Percentiles rank a stretch among this genome's conserved stretches.
These are phyloP conservation scores for Globisporangium cylindrosporum DNA, from an alignment of 352 stramenopile genomes.

Conservation along the genomic window DNA sequence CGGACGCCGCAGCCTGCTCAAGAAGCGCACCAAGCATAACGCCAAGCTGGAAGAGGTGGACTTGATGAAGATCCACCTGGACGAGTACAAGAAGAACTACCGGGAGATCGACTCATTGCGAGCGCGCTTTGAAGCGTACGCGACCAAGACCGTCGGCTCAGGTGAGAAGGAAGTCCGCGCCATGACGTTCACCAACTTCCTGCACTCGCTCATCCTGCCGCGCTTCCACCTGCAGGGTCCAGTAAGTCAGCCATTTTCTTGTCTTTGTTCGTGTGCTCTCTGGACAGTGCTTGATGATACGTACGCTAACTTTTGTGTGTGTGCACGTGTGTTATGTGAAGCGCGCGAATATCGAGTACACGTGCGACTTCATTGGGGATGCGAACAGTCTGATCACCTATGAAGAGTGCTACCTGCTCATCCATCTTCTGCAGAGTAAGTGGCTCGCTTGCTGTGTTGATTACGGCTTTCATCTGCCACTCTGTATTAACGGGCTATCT, in stretches of 20 bases:
- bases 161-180: slow-evolving; percentile 26
- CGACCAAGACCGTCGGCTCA: slow-evolving; percentile 36
- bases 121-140: slow-evolving; percentile 57
- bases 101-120: slow-evolving; percentile 39
- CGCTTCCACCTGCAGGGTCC: slow-evolving; percentile 62
- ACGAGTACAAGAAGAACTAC: slow-evolving; percentile 53
- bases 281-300: not conserved
- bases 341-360: slow-evolving; percentile 53
- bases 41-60: slow-evolving; percentile 61
- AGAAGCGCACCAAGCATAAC: slow-evolving; percentile 58
- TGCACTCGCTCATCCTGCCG: slow-evolving; percentile 70
- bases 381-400: slow-evolving; percentile 71
- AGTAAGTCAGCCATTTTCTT: slow-evolving; percentile 20
- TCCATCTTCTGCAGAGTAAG: slow-evolving; percentile 76
- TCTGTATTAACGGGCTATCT: not conserved
- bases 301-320: not conserved
- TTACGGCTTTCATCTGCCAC: not conserved
- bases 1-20: slow-evolving; percentile 44
- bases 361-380: slow-evolving; percentile 73
- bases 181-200: slow-evolving; percentile 85
- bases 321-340: slow-evolving; percentile 19
- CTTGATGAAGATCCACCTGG: slow-evolving; percentile 62
- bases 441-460: not conserved
- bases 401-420: slow-evolving; percentile 78
- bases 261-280: not conserved